Evolutionary conservation across 306 rosid species (phyloP), one percentile per base, ranked within the genome.

Genomic region (Fragaria vesca): DNA sequence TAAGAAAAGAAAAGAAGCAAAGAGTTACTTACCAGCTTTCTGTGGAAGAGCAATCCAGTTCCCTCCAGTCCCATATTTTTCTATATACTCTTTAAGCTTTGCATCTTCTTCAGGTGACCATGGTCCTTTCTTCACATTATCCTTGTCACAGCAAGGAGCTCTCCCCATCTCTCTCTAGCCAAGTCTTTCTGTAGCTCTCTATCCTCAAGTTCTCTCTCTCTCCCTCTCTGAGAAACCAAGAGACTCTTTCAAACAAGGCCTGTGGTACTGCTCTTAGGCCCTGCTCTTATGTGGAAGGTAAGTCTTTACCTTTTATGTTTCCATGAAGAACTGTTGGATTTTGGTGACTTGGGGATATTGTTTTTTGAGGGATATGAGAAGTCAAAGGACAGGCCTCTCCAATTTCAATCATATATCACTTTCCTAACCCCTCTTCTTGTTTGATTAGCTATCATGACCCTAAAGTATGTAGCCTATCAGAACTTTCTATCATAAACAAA

Each of bases 41-140:
- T 87, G 94, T 3, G 98, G 98, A 12, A 94, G 92, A 61, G 97
- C 85, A 83, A 94, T 92, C 98, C 98, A 94, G 51, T 94, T 94
- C 30, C 95, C 97, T 6, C 97, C 98, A 45, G 97, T 94, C 71
- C 98, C 98, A 84, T 84, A 61, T 71, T 86, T 80, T 0, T 94
- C 85, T 75, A 94, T 90, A 54, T 83, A 92, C 13, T 92, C 88
- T 66, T 83, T 92, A 0, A 94, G 91, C 87, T 83, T 91, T 30
- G 87, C 86, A 85, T 94, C 98, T 89, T 94, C 98, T 82, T 94
- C 97, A 15, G 95, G 97, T 42, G 98, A 90, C 98, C 98, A 94
- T 76, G 98, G 98, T 7, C 98, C 98, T 80, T 73, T 94, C 91
- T 94, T 94, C 60, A 94, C 98, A 81, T 87, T 90, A 38, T 90